phyloP scores from a whole-genome alignment of 2,329 filamentous ascomycete species.

The Fusarium lyarnte region DNA sequence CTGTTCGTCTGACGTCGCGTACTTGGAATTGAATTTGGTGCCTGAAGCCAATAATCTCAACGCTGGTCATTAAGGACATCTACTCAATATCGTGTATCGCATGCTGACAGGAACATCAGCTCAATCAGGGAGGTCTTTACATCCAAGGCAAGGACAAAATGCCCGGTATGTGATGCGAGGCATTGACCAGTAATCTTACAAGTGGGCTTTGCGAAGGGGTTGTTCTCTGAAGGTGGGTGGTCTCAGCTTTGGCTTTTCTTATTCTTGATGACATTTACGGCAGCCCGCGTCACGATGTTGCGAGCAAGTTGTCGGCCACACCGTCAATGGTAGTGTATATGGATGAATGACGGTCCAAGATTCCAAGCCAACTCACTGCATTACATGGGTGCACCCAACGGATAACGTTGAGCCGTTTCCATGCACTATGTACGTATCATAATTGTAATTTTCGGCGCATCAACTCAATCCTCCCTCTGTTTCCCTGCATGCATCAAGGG shows the following conservation, averaged over 20 bases:
- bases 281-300: slow-evolving; percentile 6
- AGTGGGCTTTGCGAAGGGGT: slow-evolving; percentile 32
- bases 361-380: slow-evolving; percentile 9
- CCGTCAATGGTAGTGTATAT: neutral
- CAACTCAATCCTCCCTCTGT: neutral
- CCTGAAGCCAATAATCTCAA: slow-evolving; percentile 9
- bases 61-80: neutral
- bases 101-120: neutral
- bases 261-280: slow-evolving; percentile 10
- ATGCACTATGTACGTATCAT: neutral
- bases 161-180: slow-evolving; percentile 25
- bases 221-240: slow-evolving; percentile 20
- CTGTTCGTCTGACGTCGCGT: slow-evolving; percentile 6
- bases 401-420: slow-evolving; percentile 26
- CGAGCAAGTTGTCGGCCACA: slow-evolving; percentile 16
- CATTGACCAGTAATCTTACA: slow-evolving; percentile 44
- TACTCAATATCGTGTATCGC: slow-evolving; percentile 8
- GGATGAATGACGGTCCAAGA: neutral
- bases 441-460: slow-evolving; percentile 2
- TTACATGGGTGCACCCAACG: slow-evolving; percentile 11
- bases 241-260: slow-evolving; percentile 35
- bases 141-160: neutral
- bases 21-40: slow-evolving; percentile 10
- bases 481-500: slow-evolving; percentile 4
- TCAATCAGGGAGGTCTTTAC: slow-evolving; percentile 9